A percentile compares a stretch with the other conserved stretches of the same genome.
Evolutionary conservation across 139 green algal genomes (phyloP).

Genomic region (Edaphochlamys debaryana): DNA sequence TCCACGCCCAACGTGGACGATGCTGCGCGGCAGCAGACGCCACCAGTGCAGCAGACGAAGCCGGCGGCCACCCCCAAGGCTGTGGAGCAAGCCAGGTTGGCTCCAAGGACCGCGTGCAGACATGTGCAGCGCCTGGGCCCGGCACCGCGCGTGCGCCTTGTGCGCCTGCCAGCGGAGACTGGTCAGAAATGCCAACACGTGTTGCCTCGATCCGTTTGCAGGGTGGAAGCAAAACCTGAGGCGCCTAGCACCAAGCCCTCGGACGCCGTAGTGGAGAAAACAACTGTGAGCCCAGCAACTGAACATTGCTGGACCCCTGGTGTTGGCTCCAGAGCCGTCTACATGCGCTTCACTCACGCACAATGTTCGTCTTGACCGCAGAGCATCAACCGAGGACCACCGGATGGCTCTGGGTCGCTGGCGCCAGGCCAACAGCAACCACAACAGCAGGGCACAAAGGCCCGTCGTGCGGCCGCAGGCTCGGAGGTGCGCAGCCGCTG

Average conservation of each 20-base stretch:
- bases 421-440: too few species aligned
- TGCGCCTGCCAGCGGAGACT: too few species aligned
- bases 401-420: too few species aligned
- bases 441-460: conserved; percentile 36
- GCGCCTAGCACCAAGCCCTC: conserved; percentile 38
- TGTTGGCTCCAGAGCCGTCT: too few species aligned
- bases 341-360: too few species aligned
- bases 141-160: too few species aligned
- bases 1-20: conserved; percentile 8
- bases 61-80: conserved; percentile 19
- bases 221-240: conserved; percentile 31
- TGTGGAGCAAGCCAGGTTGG: neutral
- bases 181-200: too few species aligned
- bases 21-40: neutral
- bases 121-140: too few species aligned
- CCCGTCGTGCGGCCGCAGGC: conserved; percentile 64
- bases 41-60: neutral
- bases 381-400: conserved; percentile 23
- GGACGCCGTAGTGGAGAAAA: conserved; percentile 33
- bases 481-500: conserved; percentile 59
- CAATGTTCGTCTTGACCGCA: neutral
- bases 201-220: too few species aligned
- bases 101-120: too few species aligned
- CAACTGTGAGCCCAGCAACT: neutral
- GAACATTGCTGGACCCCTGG: too few species aligned